Evolutionary conservation across 805 yeast species (phyloP).

Genomic region (Diddensiella santjacobensis): DNA sequence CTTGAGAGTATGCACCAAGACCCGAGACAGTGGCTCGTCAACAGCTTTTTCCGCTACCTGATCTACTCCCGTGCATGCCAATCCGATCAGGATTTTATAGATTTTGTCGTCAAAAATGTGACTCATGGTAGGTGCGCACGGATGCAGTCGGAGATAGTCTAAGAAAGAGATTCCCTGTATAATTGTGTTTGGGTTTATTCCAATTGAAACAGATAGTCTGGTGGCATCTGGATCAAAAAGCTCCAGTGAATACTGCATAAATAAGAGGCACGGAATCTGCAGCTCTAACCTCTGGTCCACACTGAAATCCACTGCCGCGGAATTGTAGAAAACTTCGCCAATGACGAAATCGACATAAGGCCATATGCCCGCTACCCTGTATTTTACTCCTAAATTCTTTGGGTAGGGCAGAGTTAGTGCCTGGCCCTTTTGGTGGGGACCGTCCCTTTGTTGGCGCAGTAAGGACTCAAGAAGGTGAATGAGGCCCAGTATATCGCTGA

Average conservation of each 20-base stretch:
- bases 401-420: slow-evolving; percentile 58
- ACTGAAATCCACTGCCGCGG: slow-evolving; percentile 35
- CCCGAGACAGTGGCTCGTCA: slow-evolving; percentile 34
- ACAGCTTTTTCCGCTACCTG: slow-evolving; percentile 40
- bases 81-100: slow-evolving; percentile 51
- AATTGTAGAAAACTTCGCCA: slow-evolving; percentile 52
- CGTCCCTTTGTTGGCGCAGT: slow-evolving; percentile 29
- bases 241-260: slow-evolving; percentile 46
- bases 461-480: slow-evolving; percentile 48
- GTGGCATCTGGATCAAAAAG: slow-evolving; percentile 53
- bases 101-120: slow-evolving; percentile 58
- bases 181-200: slow-evolving; percentile 48
- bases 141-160: slow-evolving; percentile 58
- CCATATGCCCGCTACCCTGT: slow-evolving; percentile 67
- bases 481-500: slow-evolving; percentile 60
- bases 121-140: slow-evolving; percentile 62
- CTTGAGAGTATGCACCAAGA: slow-evolving; percentile 28
- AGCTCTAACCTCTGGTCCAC: slow-evolving; percentile 41
- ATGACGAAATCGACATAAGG: slow-evolving; percentile 74
- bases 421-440: slow-evolving; percentile 25
- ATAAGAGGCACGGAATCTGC: slow-evolving; percentile 51
- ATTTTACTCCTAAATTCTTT: slow-evolving; percentile 52
- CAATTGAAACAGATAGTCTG: slow-evolving; percentile 48
- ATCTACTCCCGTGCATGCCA: slow-evolving; percentile 61
- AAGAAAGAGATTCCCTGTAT: slow-evolving; percentile 44